Base-by-base conservation (phyloP, 176 grass and related monocot genomes). In the Avena insularis region DNA sequence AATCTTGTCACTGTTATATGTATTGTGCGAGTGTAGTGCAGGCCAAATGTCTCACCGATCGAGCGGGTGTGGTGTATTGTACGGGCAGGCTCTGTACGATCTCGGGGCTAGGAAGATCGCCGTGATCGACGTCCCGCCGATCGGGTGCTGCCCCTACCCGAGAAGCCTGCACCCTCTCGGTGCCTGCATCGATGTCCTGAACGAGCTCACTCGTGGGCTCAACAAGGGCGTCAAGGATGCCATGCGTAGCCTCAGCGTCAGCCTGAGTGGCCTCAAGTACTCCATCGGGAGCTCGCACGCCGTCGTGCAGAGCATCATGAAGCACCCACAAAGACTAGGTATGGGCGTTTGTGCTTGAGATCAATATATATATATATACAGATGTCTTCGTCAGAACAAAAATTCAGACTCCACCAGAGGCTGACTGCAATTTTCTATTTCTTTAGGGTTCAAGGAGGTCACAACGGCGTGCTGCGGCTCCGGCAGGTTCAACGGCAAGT, bases 81-180 rank as follows among this genome's bases (percentile, higher is more conserved):
- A 21, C 5, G 67, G 67, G 33, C 85, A 98, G 97, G 64, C 67
- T 50, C 58, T 99, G 56, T 94, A 93, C 75, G 81, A 53, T 79
- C 87, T 94, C 21, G 94, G 97, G 20, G 97, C 90, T 59, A 91
- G 94, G 82, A 99, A 94, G 78, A 49, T 96, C 21, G 97, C 79
- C 15, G 79, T 99, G 63, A 82, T 99, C 78, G 97, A 99, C 75
- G 85, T 96, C 16, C 92, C 94, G 63, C 94, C 94, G 9, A 92
- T 99, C 57, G 97, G 97, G 65, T 99, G 97, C 84, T 94, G 93
- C 77, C 92, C 97, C 0, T 99, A 99, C 87, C 83, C 94, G 33
- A 82, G 97, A 94, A 96, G 89, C 64, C 80, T 96, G 82, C 86
- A 96, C 77, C 90, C 97, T 16, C 82, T 93, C 12, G 94, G 94